A percentile compares a stretch with the other conserved stretches of the same genome.
Evolutionary conservation across 305 asterid species (phyloP).

Genomic region (Stenogyne calaminthoides): DNA sequence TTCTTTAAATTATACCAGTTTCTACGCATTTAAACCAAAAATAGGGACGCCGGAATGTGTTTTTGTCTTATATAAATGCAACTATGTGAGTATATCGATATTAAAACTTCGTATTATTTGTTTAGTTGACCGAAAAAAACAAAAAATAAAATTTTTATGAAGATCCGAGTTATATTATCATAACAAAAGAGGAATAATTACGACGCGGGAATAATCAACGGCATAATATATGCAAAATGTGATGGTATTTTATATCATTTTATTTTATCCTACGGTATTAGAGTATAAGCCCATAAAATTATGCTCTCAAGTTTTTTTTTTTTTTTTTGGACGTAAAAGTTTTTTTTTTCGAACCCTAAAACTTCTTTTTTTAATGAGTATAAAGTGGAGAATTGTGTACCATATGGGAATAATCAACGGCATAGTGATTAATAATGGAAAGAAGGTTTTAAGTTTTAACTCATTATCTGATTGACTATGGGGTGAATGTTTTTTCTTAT

Average conservation of each 20-base stretch:
- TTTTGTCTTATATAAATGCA: background rate
- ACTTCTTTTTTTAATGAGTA: background rate
- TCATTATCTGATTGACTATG: background rate
- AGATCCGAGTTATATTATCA: background rate
- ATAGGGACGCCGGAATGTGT: too few species aligned
- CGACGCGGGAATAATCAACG: conserved; percentile 5
- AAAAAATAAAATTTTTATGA: background rate
- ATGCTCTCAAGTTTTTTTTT: too few species aligned
- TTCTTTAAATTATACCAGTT: too few species aligned
- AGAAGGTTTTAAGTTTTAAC: background rate
- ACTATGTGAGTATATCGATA: background rate
- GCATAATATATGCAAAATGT: conserved; percentile 15
- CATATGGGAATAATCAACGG: background rate
- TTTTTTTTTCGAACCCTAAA: too few species aligned
- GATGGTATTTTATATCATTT: background rate
- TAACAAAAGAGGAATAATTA: background rate
- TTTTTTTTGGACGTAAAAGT: too few species aligned
- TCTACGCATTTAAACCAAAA: too few species aligned
- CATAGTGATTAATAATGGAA: background rate
- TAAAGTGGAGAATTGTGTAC: background rate
- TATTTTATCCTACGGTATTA: background rate
- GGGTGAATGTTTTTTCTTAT: too few species aligned
- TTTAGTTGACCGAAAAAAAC: background rate
- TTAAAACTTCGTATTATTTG: background rate
- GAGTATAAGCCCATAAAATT: too few species aligned